Percentiles rank a stretch among this genome's conserved stretches.
These are phyloP conservation scores for Achaetomium macrosporum DNA, from an alignment of 2,329 filamentous ascomycete species.

Conservation along the genomic window DNA sequence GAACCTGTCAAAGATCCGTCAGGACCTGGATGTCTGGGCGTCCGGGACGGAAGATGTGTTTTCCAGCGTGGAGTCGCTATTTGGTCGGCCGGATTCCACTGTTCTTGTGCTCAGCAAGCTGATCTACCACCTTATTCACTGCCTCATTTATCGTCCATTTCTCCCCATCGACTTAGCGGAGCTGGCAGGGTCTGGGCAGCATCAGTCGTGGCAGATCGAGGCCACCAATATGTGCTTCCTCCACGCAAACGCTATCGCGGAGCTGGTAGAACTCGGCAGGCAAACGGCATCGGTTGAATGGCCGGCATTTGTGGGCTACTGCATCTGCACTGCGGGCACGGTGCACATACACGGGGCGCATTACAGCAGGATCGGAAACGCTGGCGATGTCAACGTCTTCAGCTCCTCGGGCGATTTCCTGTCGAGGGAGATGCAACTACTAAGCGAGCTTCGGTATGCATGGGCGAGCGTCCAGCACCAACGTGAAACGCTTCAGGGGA, in stretches of 20 bases:
- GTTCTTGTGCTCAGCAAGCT: constrained; percentile 77
- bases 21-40: constrained; percentile 80
- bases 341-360: constrained; percentile 83
- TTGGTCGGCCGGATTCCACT: constrained; percentile 72
- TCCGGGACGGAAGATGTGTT: constrained; percentile 76
- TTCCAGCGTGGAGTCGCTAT: constrained; percentile 66
- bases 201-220: constrained; percentile 90
- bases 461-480: constrained; percentile 80
- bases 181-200: constrained; percentile 71
- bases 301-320: constrained; percentile 83
- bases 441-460: constrained; percentile 65
- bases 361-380: constrained; percentile 53
- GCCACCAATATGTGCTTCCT: constrained; percentile 81
- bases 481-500: constrained; percentile 67
- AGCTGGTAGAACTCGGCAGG: constrained; percentile 72
- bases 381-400: constrained; percentile 56
- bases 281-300: constrained; percentile 71
- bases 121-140: constrained; percentile 81
- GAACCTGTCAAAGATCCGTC: constrained; percentile 77
- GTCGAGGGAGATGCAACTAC: constrained; percentile 71
- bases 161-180: constrained; percentile 78
- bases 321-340: constrained; percentile 78
- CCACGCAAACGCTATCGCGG: constrained; percentile 81
- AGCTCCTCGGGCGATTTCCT: constrained; percentile 61
- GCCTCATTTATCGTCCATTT: constrained; percentile 80